Percentiles rank a stretch among this genome's conserved stretches.
phyloP scores from a whole-genome alignment of 768 basidiomycete genomes.

The Naganishia randhawae region DNA sequence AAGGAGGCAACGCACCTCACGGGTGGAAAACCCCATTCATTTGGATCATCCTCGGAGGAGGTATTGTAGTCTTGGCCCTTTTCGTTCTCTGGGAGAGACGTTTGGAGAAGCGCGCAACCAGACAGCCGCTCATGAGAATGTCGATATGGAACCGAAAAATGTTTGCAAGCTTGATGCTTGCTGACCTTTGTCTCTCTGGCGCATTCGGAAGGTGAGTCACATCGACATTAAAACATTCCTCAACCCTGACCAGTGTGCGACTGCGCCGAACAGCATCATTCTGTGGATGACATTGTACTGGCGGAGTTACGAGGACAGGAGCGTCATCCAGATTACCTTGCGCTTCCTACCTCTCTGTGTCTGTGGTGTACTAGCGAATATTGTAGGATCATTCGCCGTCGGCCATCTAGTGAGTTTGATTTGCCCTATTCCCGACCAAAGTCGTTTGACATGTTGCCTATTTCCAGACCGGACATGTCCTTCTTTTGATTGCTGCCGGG shows the following conservation, averaged over 20 bases:
- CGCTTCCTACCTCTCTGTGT: constrained; percentile 11
- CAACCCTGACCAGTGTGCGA: neutral
- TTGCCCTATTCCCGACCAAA: neutral
- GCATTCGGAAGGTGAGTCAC: neutral
- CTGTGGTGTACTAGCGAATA: neutral
- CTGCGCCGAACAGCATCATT: neutral
- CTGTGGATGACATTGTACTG: constrained; percentile 9
- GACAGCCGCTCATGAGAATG: constrained; percentile 3
- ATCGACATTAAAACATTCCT: neutral
- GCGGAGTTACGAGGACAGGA: constrained; percentile 8
- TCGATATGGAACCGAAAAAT: neutral
- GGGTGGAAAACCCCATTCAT: neutral
- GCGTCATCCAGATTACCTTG: constrained; percentile 6
- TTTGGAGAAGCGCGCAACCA: neutral
- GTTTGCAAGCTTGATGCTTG: constrained; percentile 13
- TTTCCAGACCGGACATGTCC: constrained; percentile 5
- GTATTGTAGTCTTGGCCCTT: neutral
- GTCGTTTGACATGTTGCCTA: neutral
- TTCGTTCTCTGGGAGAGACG: constrained; percentile 9
- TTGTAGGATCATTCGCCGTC: neutral
- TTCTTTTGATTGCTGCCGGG: constrained; percentile 3
- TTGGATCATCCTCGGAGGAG: neutral
- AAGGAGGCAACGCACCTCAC: constrained; percentile 5
- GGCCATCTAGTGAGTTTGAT: constrained; percentile 2
- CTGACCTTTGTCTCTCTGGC: neutral